Conservation (phyloP, 2,329 filamentous ascomycete species). For the Nannizziopsis arthrosporioides region DNA sequence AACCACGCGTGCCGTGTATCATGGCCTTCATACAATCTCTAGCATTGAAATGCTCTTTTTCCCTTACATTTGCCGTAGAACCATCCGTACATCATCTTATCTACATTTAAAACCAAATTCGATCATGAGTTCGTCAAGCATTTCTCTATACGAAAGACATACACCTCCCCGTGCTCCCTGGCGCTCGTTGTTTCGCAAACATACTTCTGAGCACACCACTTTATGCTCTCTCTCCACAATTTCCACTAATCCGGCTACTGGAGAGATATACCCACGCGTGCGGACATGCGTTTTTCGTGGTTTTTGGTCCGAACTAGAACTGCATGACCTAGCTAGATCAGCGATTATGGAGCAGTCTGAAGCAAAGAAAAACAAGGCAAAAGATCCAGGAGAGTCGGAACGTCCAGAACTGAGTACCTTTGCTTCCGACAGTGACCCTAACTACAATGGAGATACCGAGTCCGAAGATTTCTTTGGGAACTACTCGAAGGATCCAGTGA, state of each 20-base stretch:
- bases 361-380: constrained; percentile 51
- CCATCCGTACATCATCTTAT: neutral
- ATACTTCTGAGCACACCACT: constrained; percentile 3
- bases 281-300: constrained; percentile 77
- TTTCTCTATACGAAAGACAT: neutral
- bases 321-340: constrained; percentile 56
- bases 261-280: constrained; percentile 39
- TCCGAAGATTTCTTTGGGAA: neutral
- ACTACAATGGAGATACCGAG: neutral
- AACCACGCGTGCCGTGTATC: neutral
- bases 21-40: neutral
- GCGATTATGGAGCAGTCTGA: constrained; percentile 55
- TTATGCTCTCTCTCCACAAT: constrained; percentile 15
- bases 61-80: neutral
- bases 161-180: constrained; percentile 11
- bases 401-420: neutral
- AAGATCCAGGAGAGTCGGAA: constrained; percentile 11
- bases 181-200: constrained; percentile 10
- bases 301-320: constrained; percentile 54
- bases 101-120: neutral
- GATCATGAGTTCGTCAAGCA: neutral
- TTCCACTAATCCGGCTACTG: constrained; percentile 6
- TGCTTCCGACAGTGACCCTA: neutral
- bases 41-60: too few relatives aligned
- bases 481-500: constrained; percentile 29